Percentiles rank a stretch among this genome's conserved stretches.
Evolutionary conservation across 306 rosid genomes (phyloP).

Genomic region (Phaseolus lunatus): DNA sequence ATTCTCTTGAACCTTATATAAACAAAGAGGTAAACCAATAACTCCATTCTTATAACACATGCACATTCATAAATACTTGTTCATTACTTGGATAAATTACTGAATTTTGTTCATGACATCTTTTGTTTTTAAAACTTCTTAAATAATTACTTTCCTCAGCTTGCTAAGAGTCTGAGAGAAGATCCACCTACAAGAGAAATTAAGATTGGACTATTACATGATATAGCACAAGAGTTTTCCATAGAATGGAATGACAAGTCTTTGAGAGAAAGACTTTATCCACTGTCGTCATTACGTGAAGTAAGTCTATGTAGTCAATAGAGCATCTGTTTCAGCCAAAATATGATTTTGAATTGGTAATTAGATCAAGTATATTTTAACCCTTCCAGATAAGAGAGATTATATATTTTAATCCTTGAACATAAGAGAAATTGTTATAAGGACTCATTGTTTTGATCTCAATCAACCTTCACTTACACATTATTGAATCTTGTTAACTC

Average conservation of each 20-base stretch:
- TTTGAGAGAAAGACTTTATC: slow-evolving; percentile 58
- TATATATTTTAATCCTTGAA: neutral
- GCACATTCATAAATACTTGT: neutral
- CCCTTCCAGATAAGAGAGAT: neutral
- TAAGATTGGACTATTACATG: slow-evolving; percentile 69
- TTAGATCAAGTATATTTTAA: slow-evolving; percentile 14
- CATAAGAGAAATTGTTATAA: neutral
- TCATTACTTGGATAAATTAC: neutral
- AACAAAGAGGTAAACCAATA: slow-evolving; percentile 69
- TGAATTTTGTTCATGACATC: neutral
- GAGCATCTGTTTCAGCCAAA: neutral
- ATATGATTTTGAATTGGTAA: slow-evolving; percentile 5
- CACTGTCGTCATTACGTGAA: slow-evolving; percentile 44
- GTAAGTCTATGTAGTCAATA: slow-evolving; percentile 49
- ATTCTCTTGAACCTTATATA: slow-evolving; percentile 56
- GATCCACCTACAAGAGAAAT: slow-evolving; percentile 58
- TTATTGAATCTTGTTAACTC: no score
- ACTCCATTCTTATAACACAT: neutral
- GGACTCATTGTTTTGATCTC: neutral
- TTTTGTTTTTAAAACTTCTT: slow-evolving; percentile 22
- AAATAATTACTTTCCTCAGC: slow-evolving; percentile 49
- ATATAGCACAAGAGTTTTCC: slow-evolving; percentile 70
- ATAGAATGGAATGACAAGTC: slow-evolving; percentile 73
- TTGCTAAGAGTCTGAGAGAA: slow-evolving; percentile 61
- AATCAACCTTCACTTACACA: neutral